Evolutionary conservation across 2,329 filamentous ascomycete species (phyloP), one percentile per base, ranked within the genome.

Genomic region (Neospermospora avenae): DNA sequence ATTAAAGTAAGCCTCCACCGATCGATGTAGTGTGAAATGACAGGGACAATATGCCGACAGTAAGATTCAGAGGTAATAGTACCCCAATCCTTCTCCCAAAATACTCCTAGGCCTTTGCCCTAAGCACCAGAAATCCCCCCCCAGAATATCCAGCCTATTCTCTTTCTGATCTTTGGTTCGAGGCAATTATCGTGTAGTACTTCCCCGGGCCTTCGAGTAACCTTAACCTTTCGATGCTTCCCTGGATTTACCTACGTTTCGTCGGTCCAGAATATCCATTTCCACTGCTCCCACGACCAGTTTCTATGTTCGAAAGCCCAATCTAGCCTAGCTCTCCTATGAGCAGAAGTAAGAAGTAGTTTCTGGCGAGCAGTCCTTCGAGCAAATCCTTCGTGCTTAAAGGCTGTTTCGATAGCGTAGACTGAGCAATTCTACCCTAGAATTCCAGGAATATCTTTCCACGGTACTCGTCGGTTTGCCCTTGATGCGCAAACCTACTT

Each of bases 351-450:
- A 14, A 67, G 49, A 13, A 44, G 35, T 7, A 45, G 53, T 35
- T 64, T 67, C 20, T 49, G 42, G 7, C 37, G 34, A 41, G 61
- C 28, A 44, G 54, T 16, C 13, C 46, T 42, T 37, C 62, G 44
- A 46, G n/a, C 37, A 57, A 51, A 66, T 1, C 62, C 65, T 55
- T 67, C 60, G 10, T 1, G 5, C 28, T 64, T 61, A 42, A 66
- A 66, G 6, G 58, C 57, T 24, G 46, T 57, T 3, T 35, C 5
- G 51, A 66, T 67, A 0, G 62, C 56, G 13, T 55, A 58, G n/a
- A 54, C 54, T 3, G 34, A 46, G 39, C 42, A 67, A 35, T 65
- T 37, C 54, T 34, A 66, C 0, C 53, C 52, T 25, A 67, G 48
- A 6, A 66, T 61, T 3, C 24, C 14, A 24, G 49, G 64, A 13